Base-by-base conservation (phyloP, 192 early-diverging fungal species). In the Linnemannia exigua region DNA sequence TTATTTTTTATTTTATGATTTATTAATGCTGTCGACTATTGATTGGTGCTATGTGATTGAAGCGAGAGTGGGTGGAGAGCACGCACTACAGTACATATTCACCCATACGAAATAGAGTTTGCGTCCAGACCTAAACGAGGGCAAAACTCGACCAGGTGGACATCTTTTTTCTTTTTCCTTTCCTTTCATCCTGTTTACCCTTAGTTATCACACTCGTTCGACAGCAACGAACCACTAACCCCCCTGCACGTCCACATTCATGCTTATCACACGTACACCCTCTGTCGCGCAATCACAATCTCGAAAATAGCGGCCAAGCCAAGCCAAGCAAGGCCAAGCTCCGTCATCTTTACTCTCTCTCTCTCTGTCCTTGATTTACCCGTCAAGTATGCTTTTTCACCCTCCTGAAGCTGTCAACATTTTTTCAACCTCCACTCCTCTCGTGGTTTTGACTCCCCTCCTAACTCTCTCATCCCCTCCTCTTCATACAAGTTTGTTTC, bases 121-220 rank as follows among this genome's bases (percentile, higher is more conserved):
- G 58, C 28, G 9, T 63, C 58, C 58, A 63, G 58, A 63, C 58
- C 78, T 71, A 79, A 73, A 67, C 63, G 54, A 74, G 72, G 78
- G 63, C 71, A 79, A 73, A 79, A 66, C 35, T 79, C 58, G 71
- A 63, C 70, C 78, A 79, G 54, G 70, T 79, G 78, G 78, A 79
- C 78, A 79, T 22, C 5, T 51, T 25, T 67, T 38, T 4, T 46
- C 17, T 36, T 7, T 6, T 20, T 44, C 38, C 37, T 75, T 1
- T 73, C 17, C 37, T 63, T 31, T n/a, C n/a, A n/a, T 44, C 41
- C 41, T 44, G 41, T 44, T 44, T 44, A 44, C 41, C 41, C 41
- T 44, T 44, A 44, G 41, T 44, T 9, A n/a, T n/a, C n/a, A n/a
- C n/a, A n/a, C 41, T 44, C 9, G 41, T 9, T 44, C 9, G 41